These are phyloP conservation scores for Colletotrichum theobromicola DNA, from an alignment of 2,329 filamentous ascomycete genomes.

Conservation along the genomic window DNA sequence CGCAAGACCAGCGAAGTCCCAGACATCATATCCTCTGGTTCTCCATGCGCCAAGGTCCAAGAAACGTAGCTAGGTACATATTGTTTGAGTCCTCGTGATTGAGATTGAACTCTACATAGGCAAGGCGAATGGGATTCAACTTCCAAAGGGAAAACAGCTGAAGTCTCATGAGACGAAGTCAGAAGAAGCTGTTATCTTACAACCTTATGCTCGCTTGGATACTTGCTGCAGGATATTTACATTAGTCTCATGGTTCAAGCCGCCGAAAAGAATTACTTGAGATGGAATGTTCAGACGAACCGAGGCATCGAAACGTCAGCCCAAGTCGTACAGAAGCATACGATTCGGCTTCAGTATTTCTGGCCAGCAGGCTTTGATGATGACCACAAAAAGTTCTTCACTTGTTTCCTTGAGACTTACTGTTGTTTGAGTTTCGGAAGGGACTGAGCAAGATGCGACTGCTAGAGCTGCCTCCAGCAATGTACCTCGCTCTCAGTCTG, in stretches of 20 bases:
- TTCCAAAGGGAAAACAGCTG: not conserved
- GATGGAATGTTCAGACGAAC: not conserved
- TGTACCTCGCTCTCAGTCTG: not conserved
- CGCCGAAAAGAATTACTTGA: not conserved
- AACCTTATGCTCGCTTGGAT: not conserved
- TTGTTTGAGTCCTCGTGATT: not conserved
- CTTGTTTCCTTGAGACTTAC: not conserved
- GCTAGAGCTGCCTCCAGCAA: not conserved
- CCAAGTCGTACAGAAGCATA: not conserved
- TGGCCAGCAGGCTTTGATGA: not conserved
- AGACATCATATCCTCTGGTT: no score
- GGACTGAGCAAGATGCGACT: no score
- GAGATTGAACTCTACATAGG: not conserved
- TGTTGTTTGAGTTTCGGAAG: no score
- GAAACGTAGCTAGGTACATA: no score
- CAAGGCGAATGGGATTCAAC: not conserved
- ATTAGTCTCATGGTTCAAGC: not conserved
- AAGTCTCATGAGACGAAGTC: not conserved
- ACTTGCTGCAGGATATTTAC: not conserved
- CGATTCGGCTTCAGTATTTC: no score
- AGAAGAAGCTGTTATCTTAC: not conserved
- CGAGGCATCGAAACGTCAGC: not conserved
- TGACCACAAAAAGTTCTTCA: not conserved
- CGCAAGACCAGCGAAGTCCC: no score
- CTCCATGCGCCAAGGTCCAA: no score